A percentile compares a stretch with the other conserved stretches of the same genome.
Evolutionary conservation across 2,329 filamentous ascomycete species (phyloP).

Genomic region (Clonostachys rosea): DNA sequence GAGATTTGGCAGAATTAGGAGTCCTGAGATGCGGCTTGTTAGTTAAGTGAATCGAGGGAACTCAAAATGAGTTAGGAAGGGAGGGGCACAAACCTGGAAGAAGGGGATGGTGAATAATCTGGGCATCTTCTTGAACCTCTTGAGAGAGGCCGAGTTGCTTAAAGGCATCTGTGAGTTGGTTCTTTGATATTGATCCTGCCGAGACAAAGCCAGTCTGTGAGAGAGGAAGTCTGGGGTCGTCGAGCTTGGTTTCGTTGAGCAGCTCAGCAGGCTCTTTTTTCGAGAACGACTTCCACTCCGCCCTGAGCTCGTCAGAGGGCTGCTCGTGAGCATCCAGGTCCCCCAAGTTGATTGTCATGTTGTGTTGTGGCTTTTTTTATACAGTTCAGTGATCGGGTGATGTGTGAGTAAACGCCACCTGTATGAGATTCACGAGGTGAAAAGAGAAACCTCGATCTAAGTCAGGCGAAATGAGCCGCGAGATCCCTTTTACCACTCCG

Average conservation of each 20-base stretch:
- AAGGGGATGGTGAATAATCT: constrained; percentile 59
- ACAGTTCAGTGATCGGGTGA: no score
- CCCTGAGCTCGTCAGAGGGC: constrained; percentile 65
- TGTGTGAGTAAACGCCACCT: no score
- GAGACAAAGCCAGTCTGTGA: constrained; percentile 38
- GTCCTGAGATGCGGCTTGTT: constrained; percentile 45
- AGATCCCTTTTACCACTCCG: no score
- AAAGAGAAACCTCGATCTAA: no score
- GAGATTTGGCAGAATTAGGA: constrained; percentile 72
- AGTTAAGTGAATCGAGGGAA: neutral
- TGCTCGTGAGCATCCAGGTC: constrained; percentile 72
- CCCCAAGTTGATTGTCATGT: constrained; percentile 12
- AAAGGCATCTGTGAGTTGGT: constrained; percentile 38
- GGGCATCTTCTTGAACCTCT: constrained; percentile 27
- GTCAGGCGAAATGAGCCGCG: no score
- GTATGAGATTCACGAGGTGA: no score
- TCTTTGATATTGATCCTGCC: constrained; percentile 33
- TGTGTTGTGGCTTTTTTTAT: neutral
- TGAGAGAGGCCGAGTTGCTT: constrained; percentile 24
- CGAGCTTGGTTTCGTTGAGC: constrained; percentile 48
- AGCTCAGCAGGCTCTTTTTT: constrained; percentile 50
- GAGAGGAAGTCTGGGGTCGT: constrained; percentile 39
- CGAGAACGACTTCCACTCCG: constrained; percentile 71
- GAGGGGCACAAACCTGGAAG: constrained; percentile 56
- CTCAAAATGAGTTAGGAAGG: no score